Evolutionary conservation across 2,329 filamentous ascomycete species (phyloP), one percentile per base, ranked within the genome.

Genomic region (Helicocarpus griseus): DNA sequence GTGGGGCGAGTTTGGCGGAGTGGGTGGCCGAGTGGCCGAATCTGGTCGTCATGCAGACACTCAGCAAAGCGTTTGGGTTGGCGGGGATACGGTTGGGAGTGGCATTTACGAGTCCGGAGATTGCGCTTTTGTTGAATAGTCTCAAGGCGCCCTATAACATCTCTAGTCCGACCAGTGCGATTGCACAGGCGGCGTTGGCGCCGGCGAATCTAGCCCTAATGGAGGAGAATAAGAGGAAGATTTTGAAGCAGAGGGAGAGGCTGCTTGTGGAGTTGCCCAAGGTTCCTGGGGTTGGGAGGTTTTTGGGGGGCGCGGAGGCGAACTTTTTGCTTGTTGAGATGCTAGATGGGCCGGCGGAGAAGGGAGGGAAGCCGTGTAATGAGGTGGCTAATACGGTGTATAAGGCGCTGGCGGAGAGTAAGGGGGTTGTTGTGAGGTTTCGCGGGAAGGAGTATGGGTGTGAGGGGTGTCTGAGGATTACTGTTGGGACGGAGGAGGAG

Each of bases 111-210:
- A 80, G 82, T 8, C 77, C 82, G 0, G 77, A 82, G 5, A 84
- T 98, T 56, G 89, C 91, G 2, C 70, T 73, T 14, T 75, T 98
- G 11, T 77, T 98, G 51, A 98, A 98, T 73, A 89, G 79, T 65
- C 77, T 98, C 63, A 97, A 97, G 72, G 91, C 93, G 0, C 93
- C 93, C 0, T 98, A 98, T 74, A 97, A 96, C 70, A 84, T 98
- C 61, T 86, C 89, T 3, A 91, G 84, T 60, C 89, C 89, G 0
- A 96, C 91, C 1, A 89, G 85, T 60, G 82, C 85, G 33, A 77
- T 98, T 17, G 93, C 90, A 1, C 79, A 76, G 35, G 80, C 84
- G 21, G 90, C 88, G 3, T 73, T 97, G 36, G 76, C 79, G 1
- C 71, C 76, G 0, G 69, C 75, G 17, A 90, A 90, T 26, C 68